Base-by-base conservation (phyloP, 495 filamentous ascomycete species). In the Letharia lupina region DNA sequence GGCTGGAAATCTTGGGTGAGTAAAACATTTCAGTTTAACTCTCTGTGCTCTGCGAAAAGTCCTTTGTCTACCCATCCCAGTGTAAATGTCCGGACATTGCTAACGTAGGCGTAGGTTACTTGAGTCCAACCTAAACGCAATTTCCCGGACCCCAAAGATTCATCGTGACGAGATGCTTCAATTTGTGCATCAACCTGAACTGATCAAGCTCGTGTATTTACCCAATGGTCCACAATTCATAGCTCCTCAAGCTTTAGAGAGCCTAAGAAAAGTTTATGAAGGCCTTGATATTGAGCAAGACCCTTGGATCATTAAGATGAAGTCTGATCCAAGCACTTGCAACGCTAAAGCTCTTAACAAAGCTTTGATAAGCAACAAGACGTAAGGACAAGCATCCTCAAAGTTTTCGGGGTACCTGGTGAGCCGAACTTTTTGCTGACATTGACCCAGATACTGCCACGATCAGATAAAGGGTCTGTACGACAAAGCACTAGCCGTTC, bases 51-150 rank as follows among this genome's bases (percentile, higher is more conserved):
- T 23, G 58, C 60, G 57, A 20, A 16, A 54, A 56, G 0, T 13
- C 31, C 3, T 18, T 0, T 4, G 52, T 15, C 13, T 56, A 18
- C 0, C 18, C 52, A 28, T 50, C 10, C 9, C 8, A 41, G 2
- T 2, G 40, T 47, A 37, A n/a, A 60, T 63, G 6, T 10, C 23
- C 35, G 50, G 44, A 23, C 7, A 13, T 20, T 18, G 47, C 45
- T 65, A 64, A 65, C 33, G 66, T 18, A 69, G 23, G 5, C n/a
- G 0, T 59, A 88, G 86, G 40, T 72, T 69, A 13, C 84, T 98
- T 31, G 93, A 98, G 72, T 61, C 79, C 33, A 96, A 90, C 67
- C 75, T 98, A 28, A 82, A 94, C 70, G 84, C 91, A 1, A 76
- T 88, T 13, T 87, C 88, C 65, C 86, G 78, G 60, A 89, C 88